Evolutionary conservation across 106 monocot species (phyloP).

Genomic region (Allium fistulosum): DNA sequence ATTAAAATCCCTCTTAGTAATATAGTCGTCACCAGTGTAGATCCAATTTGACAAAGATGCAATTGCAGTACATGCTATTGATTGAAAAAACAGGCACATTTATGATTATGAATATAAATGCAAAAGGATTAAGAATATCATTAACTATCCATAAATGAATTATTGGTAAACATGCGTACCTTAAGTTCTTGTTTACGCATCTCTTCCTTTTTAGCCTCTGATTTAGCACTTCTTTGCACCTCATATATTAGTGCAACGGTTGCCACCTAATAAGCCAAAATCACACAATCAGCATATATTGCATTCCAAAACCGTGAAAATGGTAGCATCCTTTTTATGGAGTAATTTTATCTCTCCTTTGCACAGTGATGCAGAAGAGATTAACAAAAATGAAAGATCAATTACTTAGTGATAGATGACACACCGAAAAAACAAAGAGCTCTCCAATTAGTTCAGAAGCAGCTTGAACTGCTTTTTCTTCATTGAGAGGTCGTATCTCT

Average conservation of each 20-base stretch:
- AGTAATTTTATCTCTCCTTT: background rate
- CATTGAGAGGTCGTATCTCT: constrained; percentile 77
- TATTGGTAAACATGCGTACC: constrained; percentile 15
- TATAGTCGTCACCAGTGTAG: too few relatives aligned
- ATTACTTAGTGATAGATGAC: background rate
- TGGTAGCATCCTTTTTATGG: background rate
- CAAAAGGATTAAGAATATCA: too few relatives aligned
- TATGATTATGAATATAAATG: too few relatives aligned
- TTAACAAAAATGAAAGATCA: too few relatives aligned
- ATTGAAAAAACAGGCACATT: too few relatives aligned
- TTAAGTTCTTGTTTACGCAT: constrained; percentile 57
- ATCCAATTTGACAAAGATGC: too few relatives aligned
- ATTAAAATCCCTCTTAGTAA: too few relatives aligned
- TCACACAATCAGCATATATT: background rate
- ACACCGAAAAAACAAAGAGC: constrained; percentile 70
- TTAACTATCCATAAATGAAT: too few relatives aligned
- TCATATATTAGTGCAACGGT: constrained; percentile 70
- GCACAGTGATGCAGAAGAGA: too few relatives aligned
- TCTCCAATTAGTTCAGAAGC: constrained; percentile 88
- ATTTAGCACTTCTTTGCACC: constrained; percentile 92
- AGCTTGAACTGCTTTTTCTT: constrained; percentile 93
- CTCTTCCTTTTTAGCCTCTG: constrained; percentile 91
- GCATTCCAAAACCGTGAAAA: background rate
- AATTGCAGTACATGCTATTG: too few relatives aligned
- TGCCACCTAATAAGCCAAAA: constrained; percentile 65